Percentiles rank a stretch among this genome's conserved stretches.
phyloP scores from a whole-genome alignment of 768 basidiomycete species.

The Rhodotorula kratochvilovae region DNA sequence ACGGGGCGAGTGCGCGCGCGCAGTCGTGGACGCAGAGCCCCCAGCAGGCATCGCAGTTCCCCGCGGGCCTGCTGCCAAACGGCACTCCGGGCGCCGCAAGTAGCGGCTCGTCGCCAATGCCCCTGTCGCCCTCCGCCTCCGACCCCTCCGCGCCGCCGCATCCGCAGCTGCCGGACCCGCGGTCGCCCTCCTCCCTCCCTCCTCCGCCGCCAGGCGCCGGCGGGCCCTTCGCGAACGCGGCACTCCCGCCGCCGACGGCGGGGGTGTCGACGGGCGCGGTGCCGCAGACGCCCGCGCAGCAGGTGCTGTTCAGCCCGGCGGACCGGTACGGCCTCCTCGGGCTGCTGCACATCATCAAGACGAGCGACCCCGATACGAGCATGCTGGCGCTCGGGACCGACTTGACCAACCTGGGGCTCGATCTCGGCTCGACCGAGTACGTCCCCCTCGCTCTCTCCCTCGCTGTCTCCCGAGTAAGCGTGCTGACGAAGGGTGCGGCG shows the following conservation, averaged over 20 bases:
- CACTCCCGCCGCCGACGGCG: constrained; percentile 12
- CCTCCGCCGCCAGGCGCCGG: constrained; percentile 38
- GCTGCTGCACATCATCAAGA: constrained; percentile 76
- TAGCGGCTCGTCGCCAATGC: constrained; percentile 19
- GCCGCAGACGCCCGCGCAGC: constrained; percentile 86
- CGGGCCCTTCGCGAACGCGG: neutral
- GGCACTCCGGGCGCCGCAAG: constrained; percentile 5
- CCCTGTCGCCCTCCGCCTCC: neutral
- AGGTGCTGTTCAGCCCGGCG: constrained; percentile 83
- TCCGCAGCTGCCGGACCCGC: constrained; percentile 16
- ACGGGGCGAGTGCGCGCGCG: no score
- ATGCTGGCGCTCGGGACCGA: constrained; percentile 83
- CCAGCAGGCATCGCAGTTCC: constrained; percentile 11
- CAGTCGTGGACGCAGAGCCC: constrained; percentile 22
- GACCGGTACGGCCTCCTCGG: constrained; percentile 92
- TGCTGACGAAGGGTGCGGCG: neutral
- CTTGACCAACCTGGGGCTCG: constrained; percentile 83
- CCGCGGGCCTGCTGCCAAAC: constrained; percentile 21
- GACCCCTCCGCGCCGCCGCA: constrained; percentile 16
- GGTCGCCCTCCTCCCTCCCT: constrained; percentile 40
- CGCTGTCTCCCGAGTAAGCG: neutral
- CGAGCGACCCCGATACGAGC: constrained; percentile 72
- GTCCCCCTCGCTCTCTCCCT: constrained; percentile 45
- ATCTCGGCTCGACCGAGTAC: constrained; percentile 78
- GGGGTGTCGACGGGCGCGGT: constrained; percentile 28